A percentile compares a stretch with the other conserved stretches of the same genome.
These are phyloP conservation scores for Chaetomium fimeti DNA, from an alignment of 495 filamentous ascomycete genomes.

Conservation along the genomic window DNA sequence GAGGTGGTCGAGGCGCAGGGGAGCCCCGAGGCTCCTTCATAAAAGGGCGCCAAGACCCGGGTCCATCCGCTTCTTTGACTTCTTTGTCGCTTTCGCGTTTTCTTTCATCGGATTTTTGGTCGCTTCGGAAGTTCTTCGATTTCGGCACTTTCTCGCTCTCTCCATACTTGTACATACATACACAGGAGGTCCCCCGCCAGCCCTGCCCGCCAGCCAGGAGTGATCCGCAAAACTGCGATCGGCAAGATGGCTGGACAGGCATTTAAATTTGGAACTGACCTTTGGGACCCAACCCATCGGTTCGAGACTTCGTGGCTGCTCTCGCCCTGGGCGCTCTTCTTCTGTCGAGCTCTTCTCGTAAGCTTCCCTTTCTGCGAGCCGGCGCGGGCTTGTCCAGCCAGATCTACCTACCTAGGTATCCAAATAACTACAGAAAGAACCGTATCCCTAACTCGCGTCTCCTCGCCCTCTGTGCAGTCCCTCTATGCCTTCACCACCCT, in stretches of 20 bases:
- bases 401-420: no score
- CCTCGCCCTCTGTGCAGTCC: slow-evolving; percentile 35
- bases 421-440: neutral
- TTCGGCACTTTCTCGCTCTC: no score
- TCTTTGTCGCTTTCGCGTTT: neutral
- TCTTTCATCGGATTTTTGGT: neutral
- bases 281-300: slow-evolving; percentile 59
- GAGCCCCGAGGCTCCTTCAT: neutral
- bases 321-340: slow-evolving; percentile 59
- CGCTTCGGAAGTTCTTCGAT: neutral
- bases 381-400: neutral
- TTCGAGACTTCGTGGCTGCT: slow-evolving; percentile 78
- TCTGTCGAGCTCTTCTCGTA: slow-evolving; percentile 58
- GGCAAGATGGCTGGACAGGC: slow-evolving; percentile 23
- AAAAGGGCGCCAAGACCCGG: slow-evolving; percentile 8
- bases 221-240: slow-evolving; percentile 7
- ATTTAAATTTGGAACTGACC: slow-evolving; percentile 44
- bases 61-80: neutral
- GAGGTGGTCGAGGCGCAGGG: neutral
- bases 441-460: neutral
- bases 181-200: neutral
- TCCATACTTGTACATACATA: no score
- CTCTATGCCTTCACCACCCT: slow-evolving; percentile 71
- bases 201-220: neutral
- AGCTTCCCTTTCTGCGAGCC: slow-evolving; percentile 27